Evolutionary conservation across 164 flowering plant genomes (phyloP).

Genomic region (Dillenia turbinata): DNA sequence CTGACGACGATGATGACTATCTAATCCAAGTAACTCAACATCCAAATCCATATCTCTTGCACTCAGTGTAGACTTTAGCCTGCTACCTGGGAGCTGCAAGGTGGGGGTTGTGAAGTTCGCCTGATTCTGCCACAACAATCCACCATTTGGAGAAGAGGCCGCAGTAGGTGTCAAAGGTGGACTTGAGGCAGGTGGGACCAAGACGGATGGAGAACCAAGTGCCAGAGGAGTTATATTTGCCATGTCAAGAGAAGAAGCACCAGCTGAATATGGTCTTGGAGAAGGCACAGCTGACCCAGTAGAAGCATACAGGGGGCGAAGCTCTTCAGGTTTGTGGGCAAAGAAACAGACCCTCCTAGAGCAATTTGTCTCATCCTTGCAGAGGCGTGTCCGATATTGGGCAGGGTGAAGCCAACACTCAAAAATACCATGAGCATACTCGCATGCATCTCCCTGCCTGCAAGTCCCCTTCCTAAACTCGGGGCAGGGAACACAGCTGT

Average conservation of each 20-base stretch:
- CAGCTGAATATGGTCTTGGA: slow-evolving; percentile 32
- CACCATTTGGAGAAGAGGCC: slow-evolving; percentile 40
- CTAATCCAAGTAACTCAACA: slow-evolving; percentile 29
- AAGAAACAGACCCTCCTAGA: slow-evolving; percentile 48
- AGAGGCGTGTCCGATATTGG: slow-evolving; percentile 41
- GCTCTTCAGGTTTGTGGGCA: slow-evolving; percentile 54
- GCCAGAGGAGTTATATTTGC: slow-evolving; percentile 34
- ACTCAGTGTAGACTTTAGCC: slow-evolving; percentile 36
- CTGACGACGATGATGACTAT: slow-evolving; percentile 22
- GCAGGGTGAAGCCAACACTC: slow-evolving; percentile 27
- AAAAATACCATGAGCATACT: slow-evolving; percentile 59
- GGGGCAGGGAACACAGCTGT: slow-evolving; percentile 61
- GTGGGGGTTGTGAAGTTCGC: slow-evolving; percentile 25
- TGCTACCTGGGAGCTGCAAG: slow-evolving; percentile 43
- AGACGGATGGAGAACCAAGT: slow-evolving; percentile 39
- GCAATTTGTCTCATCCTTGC: slow-evolving; percentile 56
- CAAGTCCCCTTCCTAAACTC: slow-evolving; percentile 53
- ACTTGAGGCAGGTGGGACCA: slow-evolving; percentile 32
- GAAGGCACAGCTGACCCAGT: slow-evolving; percentile 57
- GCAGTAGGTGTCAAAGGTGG: slow-evolving; percentile 46
- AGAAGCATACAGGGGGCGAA: slow-evolving; percentile 49
- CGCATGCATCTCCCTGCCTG: slow-evolving; percentile 48
- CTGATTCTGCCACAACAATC: slow-evolving; percentile 42
- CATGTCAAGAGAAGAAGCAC: slow-evolving; percentile 27
- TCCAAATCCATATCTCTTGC: slow-evolving; percentile 48